Evolutionary conservation across 2,329 filamentous ascomycete species (phyloP).

Genomic region (Esteya vermicola): DNA sequence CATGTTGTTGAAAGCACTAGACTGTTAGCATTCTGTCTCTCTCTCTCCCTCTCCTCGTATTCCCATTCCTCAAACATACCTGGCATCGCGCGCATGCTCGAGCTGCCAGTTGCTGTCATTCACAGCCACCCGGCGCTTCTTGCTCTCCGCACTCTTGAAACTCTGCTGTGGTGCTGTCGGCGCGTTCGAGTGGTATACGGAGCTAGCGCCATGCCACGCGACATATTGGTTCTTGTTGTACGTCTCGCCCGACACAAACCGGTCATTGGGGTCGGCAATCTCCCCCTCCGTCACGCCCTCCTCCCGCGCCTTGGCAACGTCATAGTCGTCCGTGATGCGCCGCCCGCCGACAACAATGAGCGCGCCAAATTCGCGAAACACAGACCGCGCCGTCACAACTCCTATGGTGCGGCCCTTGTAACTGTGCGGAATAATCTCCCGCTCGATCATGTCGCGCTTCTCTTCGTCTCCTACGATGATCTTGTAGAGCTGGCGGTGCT

Average conservation of each 20-base stretch:
- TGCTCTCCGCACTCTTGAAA: slow-evolving; percentile 61
- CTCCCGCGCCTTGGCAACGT: slow-evolving; percentile 58
- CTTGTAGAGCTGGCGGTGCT: slow-evolving; percentile 91
- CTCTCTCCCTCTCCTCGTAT: neutral
- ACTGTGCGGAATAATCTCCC: slow-evolving; percentile 90
- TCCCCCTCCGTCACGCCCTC: slow-evolving; percentile 78
- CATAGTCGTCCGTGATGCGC: slow-evolving; percentile 79
- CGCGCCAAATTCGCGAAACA: slow-evolving; percentile 92
- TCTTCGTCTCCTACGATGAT: slow-evolving; percentile 97
- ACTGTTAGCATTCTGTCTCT: slow-evolving; percentile 20
- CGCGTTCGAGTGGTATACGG: slow-evolving; percentile 77
- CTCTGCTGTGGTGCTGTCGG: slow-evolving; percentile 62
- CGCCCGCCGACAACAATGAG: slow-evolving; percentile 86
- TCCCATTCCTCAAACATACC: slow-evolving; percentile 36
- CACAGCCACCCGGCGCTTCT: slow-evolving; percentile 74
- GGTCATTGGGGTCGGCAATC: slow-evolving; percentile 79
- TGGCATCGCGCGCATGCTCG: slow-evolving; percentile 83
- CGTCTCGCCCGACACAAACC: slow-evolving; percentile 59
- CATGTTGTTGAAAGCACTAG: slow-evolving; percentile 69
- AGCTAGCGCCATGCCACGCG: slow-evolving; percentile 93
- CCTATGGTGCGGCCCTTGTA: slow-evolving; percentile 98
- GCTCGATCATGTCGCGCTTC: slow-evolving; percentile 89
- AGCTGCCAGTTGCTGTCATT: slow-evolving; percentile 95
- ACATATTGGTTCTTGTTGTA: slow-evolving; percentile 99
- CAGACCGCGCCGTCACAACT: slow-evolving; percentile 88